Evolutionary conservation across 805 yeast genomes (phyloP).

Genomic region (Metschnikowia arizonensis): DNA sequence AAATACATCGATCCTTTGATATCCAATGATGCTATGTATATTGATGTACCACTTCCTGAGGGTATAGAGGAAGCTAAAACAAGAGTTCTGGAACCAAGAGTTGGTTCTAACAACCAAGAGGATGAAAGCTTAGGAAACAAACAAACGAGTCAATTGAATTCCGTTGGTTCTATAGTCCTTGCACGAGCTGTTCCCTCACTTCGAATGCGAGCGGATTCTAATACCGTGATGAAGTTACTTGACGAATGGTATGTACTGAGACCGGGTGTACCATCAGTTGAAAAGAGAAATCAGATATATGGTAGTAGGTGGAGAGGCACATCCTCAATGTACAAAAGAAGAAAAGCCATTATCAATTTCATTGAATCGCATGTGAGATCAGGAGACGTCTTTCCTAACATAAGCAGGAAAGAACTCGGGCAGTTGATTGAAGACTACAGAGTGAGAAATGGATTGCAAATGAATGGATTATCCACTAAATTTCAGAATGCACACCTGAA

Average conservation of each 20-base stretch:
- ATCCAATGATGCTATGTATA: neutral
- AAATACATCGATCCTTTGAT: neutral
- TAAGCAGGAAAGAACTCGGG: neutral
- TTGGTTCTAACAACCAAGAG: neutral
- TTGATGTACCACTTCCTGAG: neutral
- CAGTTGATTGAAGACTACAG: neutral
- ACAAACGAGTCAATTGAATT: no score
- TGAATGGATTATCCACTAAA: neutral
- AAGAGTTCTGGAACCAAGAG: neutral
- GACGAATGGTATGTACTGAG: neutral
- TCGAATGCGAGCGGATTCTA: neutral
- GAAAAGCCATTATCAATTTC: neutral
- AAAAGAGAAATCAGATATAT: neutral
- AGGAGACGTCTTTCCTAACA: neutral
- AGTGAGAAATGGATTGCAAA: neutral
- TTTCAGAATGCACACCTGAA: neutral
- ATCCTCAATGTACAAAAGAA: constrained; percentile 1
- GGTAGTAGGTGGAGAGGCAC: neutral
- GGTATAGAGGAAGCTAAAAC: neutral
- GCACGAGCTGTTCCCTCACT: neutral
- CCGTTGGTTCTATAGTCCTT: neutral
- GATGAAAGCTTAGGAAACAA: neutral
- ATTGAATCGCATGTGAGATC: neutral
- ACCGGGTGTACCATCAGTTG: neutral
- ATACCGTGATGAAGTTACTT: neutral